A percentile compares a stretch with the other conserved stretches of the same genome.
phyloP scores from a whole-genome alignment of 1,284 basidiomycete genomes.

The Ganoderma lucidum region DNA sequence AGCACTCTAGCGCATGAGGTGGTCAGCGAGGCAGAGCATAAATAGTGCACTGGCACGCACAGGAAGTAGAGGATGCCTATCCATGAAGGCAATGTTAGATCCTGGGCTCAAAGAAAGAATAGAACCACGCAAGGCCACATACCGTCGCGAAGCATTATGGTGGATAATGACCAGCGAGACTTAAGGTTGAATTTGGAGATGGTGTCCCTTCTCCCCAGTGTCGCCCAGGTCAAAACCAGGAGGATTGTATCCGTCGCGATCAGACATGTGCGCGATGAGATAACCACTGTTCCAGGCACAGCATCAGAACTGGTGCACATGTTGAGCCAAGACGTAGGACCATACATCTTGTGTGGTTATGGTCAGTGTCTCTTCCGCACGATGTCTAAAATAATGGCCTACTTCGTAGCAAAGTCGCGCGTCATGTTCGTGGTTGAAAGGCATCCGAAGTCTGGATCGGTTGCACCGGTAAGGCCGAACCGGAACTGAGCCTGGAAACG shows the following conservation, averaged over 20 bases:
- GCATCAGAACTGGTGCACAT: not conserved
- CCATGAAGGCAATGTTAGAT: not conserved
- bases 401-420: not conserved
- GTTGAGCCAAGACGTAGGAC: not conserved
- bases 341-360: not conserved
- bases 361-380: not conserved
- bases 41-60: not conserved
- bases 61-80: slow-evolving; percentile 14
- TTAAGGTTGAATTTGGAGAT: not conserved
- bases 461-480: not conserved
- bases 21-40: not conserved
- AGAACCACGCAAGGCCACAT: not conserved
- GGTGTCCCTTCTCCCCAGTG: not conserved
- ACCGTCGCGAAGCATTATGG: slow-evolving; percentile 5
- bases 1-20: not conserved
- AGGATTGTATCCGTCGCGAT: slow-evolving; percentile 12
- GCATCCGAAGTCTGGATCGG: not conserved
- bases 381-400: not conserved
- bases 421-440: not conserved
- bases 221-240: slow-evolving; percentile 10
- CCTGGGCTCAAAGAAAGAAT: not conserved
- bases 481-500: not conserved
- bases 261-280: slow-evolving; percentile 13
- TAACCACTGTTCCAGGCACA: slow-evolving; percentile 3
- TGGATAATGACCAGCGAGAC: not conserved